A percentile compares a stretch with the other conserved stretches of the same genome.
phyloP scores from a whole-genome alignment of 768 basidiomycete genomes.

The Mycena venus region DNA sequence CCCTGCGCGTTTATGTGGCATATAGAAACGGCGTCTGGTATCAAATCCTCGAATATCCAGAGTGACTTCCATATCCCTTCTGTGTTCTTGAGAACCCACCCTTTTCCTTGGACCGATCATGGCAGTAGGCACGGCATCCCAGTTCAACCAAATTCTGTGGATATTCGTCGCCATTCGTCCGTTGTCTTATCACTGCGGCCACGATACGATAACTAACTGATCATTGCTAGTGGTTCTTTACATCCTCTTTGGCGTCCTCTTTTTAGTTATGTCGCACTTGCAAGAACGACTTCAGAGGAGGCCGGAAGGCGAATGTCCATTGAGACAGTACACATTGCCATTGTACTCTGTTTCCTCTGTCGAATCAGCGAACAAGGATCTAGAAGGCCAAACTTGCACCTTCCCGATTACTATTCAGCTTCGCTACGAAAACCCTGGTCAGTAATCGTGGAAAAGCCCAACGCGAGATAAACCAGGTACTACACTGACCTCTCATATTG shows the following conservation, averaged over 20 bases:
- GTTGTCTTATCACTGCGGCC: neutral
- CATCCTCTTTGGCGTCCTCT: conserved; percentile 32
- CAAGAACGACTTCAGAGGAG: conserved; percentile 29
- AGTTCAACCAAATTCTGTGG: conserved; percentile 32
- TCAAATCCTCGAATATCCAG: too few species aligned
- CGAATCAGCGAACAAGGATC: conserved; percentile 5
- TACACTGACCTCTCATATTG: neutral
- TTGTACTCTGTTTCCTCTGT: neutral
- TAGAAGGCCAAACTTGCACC: conserved; percentile 2
- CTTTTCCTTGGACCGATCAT: neutral
- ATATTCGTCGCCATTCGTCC: conserved; percentile 26
- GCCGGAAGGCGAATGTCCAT: conserved; percentile 3
- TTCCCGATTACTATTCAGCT: conserved; percentile 3
- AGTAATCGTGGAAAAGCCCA: neutral
- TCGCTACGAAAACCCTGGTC: neutral
- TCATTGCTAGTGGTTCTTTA: conserved; percentile 29
- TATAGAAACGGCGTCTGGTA: too few species aligned
- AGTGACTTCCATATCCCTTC: neutral
- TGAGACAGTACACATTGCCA: conserved; percentile 5
- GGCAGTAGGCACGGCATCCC: neutral
- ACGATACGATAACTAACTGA: neutral
- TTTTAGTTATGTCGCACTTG: conserved; percentile 29
- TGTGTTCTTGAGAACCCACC: neutral
- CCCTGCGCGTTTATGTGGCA: too few species aligned
- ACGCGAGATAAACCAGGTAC: neutral